Conservation (phyloP, 169 alveolate genomes). For the Plasmodium malariae region DNA sequence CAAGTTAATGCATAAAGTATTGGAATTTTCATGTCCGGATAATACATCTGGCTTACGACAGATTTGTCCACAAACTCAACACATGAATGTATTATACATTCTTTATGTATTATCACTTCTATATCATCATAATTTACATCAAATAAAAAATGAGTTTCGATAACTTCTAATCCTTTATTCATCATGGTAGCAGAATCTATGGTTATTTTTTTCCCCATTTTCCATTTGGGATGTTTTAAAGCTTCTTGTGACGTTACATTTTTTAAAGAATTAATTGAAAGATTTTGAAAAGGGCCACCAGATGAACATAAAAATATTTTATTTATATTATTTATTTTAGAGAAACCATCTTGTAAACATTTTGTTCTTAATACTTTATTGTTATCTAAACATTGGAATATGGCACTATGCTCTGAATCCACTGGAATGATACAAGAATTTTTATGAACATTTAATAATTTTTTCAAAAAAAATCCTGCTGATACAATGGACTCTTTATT, state of each 20-base stretch:
- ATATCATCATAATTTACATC: constrained; percentile 85
- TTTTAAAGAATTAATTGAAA: constrained; percentile 45
- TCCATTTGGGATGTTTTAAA: constrained; percentile 89
- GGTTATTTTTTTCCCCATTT: constrained; percentile 91
- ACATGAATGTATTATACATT: constrained; percentile 88
- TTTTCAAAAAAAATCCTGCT: constrained; percentile 81
- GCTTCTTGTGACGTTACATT: constrained; percentile 78
- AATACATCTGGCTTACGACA: constrained; percentile 86
- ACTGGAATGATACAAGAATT: constrained; percentile 82
- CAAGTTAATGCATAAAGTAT: constrained; percentile 84
- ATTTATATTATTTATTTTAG: constrained; percentile 75
- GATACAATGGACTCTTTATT: constrained; percentile 91
- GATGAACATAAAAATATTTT: constrained; percentile 81
- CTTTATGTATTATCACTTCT: constrained; percentile 86
- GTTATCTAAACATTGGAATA: constrained; percentile 87
- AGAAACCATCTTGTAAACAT: constrained; percentile 47
- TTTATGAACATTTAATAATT: constrained; percentile 59
- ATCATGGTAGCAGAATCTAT: constrained; percentile 91
- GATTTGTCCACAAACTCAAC: constrained; percentile 89
- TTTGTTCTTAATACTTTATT: constrained; percentile 51
- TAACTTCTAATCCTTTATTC: constrained; percentile 91
- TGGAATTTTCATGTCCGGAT: constrained; percentile 90
- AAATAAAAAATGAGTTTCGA: constrained; percentile 89
- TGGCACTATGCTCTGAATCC: constrained; percentile 91
- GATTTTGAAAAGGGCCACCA: constrained; percentile 86